phyloP scores from a whole-genome alignment of 345 rosid genomes.

The Eucalyptus pauciflora region DNA sequence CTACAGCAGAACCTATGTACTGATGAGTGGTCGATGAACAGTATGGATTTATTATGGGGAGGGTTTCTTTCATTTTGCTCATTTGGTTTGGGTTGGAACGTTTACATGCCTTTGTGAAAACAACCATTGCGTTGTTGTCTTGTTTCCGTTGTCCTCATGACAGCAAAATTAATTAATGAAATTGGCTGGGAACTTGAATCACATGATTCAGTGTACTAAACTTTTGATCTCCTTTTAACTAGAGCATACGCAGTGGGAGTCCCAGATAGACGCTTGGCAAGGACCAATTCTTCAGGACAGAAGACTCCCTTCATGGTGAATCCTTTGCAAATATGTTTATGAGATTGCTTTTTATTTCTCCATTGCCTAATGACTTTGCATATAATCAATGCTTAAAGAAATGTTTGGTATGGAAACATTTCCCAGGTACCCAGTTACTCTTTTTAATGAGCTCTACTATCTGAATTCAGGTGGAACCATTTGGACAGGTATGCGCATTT shows the following conservation, averaged over 20 bases:
- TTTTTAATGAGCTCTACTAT: conserved; percentile 91
- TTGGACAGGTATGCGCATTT: conserved; percentile 54
- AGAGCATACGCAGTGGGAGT: conserved; percentile 79
- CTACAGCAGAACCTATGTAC: neutral
- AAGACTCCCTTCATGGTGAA: conserved; percentile 80
- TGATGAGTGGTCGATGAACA: neutral
- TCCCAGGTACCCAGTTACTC: conserved; percentile 76
- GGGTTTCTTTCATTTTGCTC: neutral
- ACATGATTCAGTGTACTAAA: neutral
- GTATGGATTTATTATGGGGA: neutral
- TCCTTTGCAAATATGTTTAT: neutral
- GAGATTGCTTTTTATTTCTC: neutral
- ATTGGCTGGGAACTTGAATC: neutral
- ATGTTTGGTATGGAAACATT: neutral
- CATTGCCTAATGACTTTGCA: neutral
- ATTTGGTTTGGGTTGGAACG: neutral
- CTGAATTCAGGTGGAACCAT: conserved; percentile 86
- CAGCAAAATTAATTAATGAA: neutral
- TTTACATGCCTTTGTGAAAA: neutral
- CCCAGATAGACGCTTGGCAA: conserved; percentile 85
- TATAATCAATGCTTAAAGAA: neutral
- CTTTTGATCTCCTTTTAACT: neutral
- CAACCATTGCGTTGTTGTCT: neutral
- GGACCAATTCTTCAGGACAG: conserved; percentile 78
- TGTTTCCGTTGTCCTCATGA: neutral